A percentile compares a stretch with the other conserved stretches of the same genome.
Conservation (phyloP, 1,284 basidiomycete genomes). For the Somion occarium region DNA sequence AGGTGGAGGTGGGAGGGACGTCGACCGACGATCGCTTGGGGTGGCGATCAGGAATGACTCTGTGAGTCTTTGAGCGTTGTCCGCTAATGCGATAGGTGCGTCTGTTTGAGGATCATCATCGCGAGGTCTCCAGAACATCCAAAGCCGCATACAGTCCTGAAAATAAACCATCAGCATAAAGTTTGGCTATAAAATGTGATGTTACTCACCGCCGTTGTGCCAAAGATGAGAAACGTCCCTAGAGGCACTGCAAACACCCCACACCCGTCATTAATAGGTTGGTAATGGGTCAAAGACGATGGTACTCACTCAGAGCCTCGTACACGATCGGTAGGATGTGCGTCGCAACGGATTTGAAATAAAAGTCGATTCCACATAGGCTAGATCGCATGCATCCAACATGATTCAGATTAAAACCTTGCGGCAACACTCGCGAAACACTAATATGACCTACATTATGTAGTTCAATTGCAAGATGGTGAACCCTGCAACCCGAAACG, state of each 20-base stretch:
- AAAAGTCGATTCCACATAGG: slow-evolving; percentile 13
- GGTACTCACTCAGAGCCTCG: slow-evolving; percentile 18
- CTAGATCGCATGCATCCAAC: too few relatives aligned
- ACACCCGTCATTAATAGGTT: neutral
- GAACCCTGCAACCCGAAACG: slow-evolving; percentile 16
- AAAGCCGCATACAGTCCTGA: slow-evolving; percentile 9
- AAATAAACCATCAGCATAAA: neutral
- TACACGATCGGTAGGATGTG: slow-evolving; percentile 17
- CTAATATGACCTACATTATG: slow-evolving; percentile 15
- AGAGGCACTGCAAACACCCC: slow-evolving; percentile 15
- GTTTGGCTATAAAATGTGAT: neutral
- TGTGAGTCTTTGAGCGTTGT: too few relatives aligned
- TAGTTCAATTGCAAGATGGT: slow-evolving; percentile 18
- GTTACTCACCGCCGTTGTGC: slow-evolving; percentile 8
- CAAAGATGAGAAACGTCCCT: slow-evolving; percentile 14
- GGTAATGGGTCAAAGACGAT: neutral
- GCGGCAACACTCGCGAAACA: neutral
- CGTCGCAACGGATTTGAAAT: slow-evolving; percentile 9
- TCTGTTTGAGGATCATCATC: neutral
- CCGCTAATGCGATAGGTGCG: neutral
- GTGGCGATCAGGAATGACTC: too few relatives aligned
- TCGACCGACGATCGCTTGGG: too few relatives aligned
- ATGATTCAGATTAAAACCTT: neutral
- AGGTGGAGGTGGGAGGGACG: neutral
- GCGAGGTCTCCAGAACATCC: slow-evolving; percentile 7